These are phyloP conservation scores for Penicillium frequentans DNA, from an alignment of 2,329 filamentous ascomycete species.

Conservation along the genomic window DNA sequence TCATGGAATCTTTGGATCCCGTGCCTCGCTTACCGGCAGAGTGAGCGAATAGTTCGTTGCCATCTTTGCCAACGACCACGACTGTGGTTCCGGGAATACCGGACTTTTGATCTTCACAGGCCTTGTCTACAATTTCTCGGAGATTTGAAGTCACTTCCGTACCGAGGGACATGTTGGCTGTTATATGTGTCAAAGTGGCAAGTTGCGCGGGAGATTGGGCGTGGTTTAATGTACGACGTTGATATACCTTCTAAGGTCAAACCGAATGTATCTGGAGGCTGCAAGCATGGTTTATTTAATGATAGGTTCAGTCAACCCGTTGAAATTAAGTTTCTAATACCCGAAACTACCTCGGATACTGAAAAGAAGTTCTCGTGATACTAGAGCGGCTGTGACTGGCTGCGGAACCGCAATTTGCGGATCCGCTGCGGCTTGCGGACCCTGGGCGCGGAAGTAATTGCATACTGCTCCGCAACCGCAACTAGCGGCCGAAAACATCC, in stretches of 20 bases:
- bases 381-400: background rate
- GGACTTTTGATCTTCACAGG: conserved; percentile 8
- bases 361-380: no score
- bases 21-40: background rate
- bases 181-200: no score
- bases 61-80: background rate
- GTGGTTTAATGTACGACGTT: no score
- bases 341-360: no score
- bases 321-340: no score
- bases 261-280: no score
- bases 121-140: background rate
- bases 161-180: background rate
- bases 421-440: background rate
- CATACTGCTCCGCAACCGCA: background rate
- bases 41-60: background rate
- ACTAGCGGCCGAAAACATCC: background rate
- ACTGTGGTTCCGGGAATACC: background rate
- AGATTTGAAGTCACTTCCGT: background rate
- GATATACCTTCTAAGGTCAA: no score
- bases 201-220: background rate
- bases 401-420: background rate
- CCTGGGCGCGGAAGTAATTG: background rate
- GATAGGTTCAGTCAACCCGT: no score
- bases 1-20: conserved; percentile 52
- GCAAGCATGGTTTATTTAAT: no score